Evolutionary conservation across 1,139 yeast species (phyloP).

Genomic region (Candida sanyaensis): DNA sequence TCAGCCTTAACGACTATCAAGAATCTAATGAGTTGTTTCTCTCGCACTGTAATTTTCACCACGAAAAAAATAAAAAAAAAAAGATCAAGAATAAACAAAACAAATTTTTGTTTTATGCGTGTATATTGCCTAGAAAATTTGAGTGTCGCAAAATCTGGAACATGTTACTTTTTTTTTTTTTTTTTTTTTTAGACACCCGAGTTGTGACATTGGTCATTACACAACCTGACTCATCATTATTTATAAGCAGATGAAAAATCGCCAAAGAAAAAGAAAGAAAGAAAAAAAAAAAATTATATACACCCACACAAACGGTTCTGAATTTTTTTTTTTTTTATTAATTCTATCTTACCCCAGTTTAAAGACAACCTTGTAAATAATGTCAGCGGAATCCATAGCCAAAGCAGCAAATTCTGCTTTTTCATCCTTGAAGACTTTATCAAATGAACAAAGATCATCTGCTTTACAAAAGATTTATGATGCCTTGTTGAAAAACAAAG

Average conservation of each 20-base stretch:
- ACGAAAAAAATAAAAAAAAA: background rate
- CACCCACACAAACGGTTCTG: background rate
- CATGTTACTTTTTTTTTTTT: no score
- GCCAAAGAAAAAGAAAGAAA: background rate
- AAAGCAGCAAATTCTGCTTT: constrained; percentile 77
- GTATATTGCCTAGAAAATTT: background rate
- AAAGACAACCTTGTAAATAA: background rate
- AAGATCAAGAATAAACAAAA: background rate
- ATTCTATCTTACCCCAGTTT: no score
- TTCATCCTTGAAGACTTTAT: constrained; percentile 72
- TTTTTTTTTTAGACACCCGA: background rate
- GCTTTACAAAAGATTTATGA: constrained; percentile 76
- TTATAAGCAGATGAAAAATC: background rate
- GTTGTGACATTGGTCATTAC: background rate
- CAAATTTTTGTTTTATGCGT: background rate
- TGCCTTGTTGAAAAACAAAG: constrained; percentile 59
- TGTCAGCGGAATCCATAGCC: constrained; percentile 71
- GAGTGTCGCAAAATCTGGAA: constrained; percentile 1
- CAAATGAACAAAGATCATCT: constrained; percentile 68
- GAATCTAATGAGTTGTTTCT: background rate
- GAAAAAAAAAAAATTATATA: background rate
- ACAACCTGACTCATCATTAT: background rate
- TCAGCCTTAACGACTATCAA: background rate
- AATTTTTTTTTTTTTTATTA: no score
- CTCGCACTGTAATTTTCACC: background rate